A percentile compares a stretch with the other conserved stretches of the same genome.
Evolutionary conservation across 2,329 filamentous ascomycete genomes (phyloP).

Genomic region (Neonectria magnoliae): DNA sequence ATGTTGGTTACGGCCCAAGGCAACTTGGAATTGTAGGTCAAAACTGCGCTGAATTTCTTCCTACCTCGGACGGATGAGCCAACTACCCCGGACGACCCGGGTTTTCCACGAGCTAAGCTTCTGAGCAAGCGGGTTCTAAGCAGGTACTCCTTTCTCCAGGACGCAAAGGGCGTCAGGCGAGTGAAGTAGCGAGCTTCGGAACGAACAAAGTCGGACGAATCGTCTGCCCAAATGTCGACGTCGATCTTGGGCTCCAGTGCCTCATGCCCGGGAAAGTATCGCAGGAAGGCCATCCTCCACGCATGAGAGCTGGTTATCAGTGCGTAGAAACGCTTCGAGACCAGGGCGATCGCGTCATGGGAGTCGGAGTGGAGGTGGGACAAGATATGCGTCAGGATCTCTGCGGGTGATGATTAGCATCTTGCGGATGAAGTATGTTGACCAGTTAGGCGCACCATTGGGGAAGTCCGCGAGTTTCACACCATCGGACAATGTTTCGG

Average conservation of each 20-base stretch:
- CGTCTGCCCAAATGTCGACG: conserved; percentile 53
- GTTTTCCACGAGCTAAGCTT: conserved; percentile 84
- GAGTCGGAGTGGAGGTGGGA: conserved; percentile 90
- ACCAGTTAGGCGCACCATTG: conserved; percentile 71
- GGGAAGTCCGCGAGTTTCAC: conserved; percentile 71
- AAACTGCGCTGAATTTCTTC: conserved; percentile 76
- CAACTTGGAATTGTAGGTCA: conserved; percentile 88
- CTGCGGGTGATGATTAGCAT: conserved; percentile 57
- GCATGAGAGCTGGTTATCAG: conserved; percentile 92
- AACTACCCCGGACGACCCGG: conserved; percentile 62
- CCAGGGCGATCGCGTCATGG: conserved; percentile 81
- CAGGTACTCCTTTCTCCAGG: conserved; percentile 96
- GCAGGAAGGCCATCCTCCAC: conserved; percentile 92
- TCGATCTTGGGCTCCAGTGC: conserved; percentile 48
- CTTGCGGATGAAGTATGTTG: background rate
- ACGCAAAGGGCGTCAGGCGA: conserved; percentile 83
- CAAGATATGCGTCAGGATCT: conserved; percentile 90
- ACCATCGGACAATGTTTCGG: conserved; percentile 51
- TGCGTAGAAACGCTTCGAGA: conserved; percentile 87
- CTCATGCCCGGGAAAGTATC: conserved; percentile 83
- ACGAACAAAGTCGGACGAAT: conserved; percentile 65
- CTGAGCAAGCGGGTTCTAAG: conserved; percentile 84
- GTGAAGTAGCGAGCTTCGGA: conserved; percentile 84
- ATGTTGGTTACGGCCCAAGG: conserved; percentile 82
- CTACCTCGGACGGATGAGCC: conserved; percentile 65